phyloP scores from a whole-genome alignment of 192 early-diverging fungal species.

The Rhizophagus clarus region DNA sequence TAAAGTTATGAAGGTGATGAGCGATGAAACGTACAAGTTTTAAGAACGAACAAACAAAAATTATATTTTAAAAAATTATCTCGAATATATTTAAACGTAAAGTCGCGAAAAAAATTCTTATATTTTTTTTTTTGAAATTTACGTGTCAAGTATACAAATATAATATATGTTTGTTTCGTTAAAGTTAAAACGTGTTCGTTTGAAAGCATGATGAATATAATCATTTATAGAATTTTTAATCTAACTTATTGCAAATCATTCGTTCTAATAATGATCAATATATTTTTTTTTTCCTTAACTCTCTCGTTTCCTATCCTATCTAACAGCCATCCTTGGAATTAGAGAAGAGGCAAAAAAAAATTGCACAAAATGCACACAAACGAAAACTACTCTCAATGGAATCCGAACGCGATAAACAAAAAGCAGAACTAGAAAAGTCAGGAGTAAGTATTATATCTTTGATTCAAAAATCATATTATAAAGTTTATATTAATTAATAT shows the following conservation, averaged over 20 bases:
- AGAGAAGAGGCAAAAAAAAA: background rate
- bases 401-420: background rate
- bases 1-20: background rate
- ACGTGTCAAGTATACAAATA: background rate
- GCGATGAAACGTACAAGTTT: too few relatives aligned
- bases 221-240: too few relatives aligned
- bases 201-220: too few relatives aligned
- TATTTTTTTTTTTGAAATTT: background rate
- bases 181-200: background rate
- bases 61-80: background rate
- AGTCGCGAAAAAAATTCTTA: background rate
- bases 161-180: too few relatives aligned
- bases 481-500: background rate
- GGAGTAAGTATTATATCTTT: background rate
- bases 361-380: background rate
- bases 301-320: background rate
- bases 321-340: background rate
- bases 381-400: background rate
- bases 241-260: background rate
- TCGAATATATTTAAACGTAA: background rate
- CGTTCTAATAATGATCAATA: background rate
- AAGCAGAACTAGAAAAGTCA: background rate
- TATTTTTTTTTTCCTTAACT: background rate
- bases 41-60: background rate
- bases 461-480: too few relatives aligned